Percentiles rank a stretch among this genome's conserved stretches.
phyloP scores from a whole-genome alignment of 2,329 filamentous ascomycete species.

The Venturia oleaginea region DNA sequence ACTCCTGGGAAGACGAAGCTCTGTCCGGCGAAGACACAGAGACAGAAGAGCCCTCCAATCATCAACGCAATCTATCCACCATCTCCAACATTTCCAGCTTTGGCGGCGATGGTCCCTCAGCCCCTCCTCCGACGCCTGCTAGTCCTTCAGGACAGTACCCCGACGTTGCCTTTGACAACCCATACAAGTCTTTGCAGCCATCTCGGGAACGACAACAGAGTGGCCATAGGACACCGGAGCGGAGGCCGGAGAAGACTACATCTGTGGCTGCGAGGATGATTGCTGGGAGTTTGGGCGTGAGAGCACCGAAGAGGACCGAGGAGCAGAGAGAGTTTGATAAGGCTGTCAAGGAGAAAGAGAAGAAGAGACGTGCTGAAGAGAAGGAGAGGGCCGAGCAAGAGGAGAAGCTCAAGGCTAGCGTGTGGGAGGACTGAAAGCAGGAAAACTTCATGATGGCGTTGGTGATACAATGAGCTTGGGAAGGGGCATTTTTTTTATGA shows the following conservation, averaged over 20 bases:
- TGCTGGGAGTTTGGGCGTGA: constrained; percentile 74
- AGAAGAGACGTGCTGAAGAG: constrained; percentile 60
- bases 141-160: constrained; percentile 16
- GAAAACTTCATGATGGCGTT: not conserved
- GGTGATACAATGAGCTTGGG: not conserved
- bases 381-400: constrained; percentile 55
- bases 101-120: constrained; percentile 26
- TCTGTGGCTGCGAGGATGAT: constrained; percentile 86
- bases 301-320: constrained; percentile 71
- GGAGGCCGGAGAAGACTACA: constrained; percentile 77
- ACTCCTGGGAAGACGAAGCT: constrained; percentile 72
- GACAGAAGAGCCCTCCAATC: constrained; percentile 21
- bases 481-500: not conserved
- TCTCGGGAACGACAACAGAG: constrained; percentile 3
- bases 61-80: constrained; percentile 40
- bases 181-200: constrained; percentile 5
- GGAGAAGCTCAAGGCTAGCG: constrained; percentile 62
- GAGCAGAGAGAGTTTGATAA: constrained; percentile 83
- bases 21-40: constrained; percentile 30
- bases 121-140: constrained; percentile 15
- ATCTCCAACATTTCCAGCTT: constrained; percentile 44
- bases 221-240: not conserved
- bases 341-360: constrained; percentile 75
- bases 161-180: constrained; percentile 16
- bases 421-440: constrained; percentile 63